phyloP scores from a whole-genome alignment of 2,329 filamentous ascomycete genomes.

The Trichoderma atroviride region DNA sequence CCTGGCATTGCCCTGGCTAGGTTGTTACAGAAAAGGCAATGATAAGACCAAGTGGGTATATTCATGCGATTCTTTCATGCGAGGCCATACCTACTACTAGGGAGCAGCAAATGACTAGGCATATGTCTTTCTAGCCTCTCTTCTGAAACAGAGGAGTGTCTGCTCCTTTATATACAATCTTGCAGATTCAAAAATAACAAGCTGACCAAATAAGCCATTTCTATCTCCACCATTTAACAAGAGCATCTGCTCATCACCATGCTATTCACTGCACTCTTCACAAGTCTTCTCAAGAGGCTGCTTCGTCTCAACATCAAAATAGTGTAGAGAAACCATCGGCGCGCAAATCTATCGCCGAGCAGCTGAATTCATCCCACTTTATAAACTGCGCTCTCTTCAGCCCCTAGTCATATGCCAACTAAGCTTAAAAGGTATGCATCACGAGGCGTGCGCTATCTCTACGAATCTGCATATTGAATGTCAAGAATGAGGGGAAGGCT shows the following conservation, averaged over 20 bases:
- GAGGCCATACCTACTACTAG: too few relatives aligned
- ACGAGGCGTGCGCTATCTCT: neutral
- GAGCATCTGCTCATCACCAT: neutral
- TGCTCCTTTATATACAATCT: too few relatives aligned
- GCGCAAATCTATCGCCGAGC: slow-evolving; percentile 15
- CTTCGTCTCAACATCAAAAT: neutral
- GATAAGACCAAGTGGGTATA: too few relatives aligned
- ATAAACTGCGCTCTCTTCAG: neutral
- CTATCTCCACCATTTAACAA: neutral
- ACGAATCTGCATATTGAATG: neutral
- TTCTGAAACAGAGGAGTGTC: too few relatives aligned
- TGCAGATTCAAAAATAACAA: too few relatives aligned
- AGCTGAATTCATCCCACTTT: neutral
- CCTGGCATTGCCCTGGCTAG: too few relatives aligned
- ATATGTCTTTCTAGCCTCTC: too few relatives aligned
- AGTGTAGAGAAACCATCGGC: slow-evolving; percentile 5
- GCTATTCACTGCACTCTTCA: neutral
- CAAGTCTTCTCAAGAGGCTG: neutral
- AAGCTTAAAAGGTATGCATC: slow-evolving; percentile 20
- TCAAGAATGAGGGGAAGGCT: slow-evolving; percentile 1
- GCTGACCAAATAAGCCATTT: too few relatives aligned
- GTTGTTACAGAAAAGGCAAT: too few relatives aligned
- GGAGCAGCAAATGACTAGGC: too few relatives aligned
- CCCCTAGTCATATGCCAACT: neutral
- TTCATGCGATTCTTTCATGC: too few relatives aligned